Evolutionary conservation across 768 basidiomycete genomes (phyloP).

Genomic region (Suillus ampliporus): DNA sequence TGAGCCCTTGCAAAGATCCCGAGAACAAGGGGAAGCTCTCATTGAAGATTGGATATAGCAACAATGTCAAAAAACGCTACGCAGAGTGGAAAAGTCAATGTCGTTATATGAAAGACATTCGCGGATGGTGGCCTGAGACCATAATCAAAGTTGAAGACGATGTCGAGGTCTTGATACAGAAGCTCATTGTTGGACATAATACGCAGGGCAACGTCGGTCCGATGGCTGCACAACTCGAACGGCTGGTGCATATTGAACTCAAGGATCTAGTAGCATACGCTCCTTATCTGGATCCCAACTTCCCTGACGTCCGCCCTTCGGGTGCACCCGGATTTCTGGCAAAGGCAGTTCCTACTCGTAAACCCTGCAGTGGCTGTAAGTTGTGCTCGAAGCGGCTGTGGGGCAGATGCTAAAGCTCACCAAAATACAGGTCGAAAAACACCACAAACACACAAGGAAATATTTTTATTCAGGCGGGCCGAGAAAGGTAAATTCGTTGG

Average conservation of each 20-base stretch:
- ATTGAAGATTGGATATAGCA: constrained; percentile 80
- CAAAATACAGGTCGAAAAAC: constrained; percentile 48
- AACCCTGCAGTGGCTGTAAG: constrained; percentile 52
- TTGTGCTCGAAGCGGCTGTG: constrained; percentile 28
- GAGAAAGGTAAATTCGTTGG: constrained; percentile 57
- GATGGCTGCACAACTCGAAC: constrained; percentile 75
- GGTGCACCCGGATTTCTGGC: constrained; percentile 20
- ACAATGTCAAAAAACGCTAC: constrained; percentile 72
- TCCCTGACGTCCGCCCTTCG: constrained; percentile 42
- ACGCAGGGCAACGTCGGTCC: constrained; percentile 62
- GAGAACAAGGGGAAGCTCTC: constrained; percentile 49
- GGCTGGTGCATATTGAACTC: constrained; percentile 82
- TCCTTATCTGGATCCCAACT: constrained; percentile 64
- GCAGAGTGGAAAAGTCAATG: constrained; percentile 85
- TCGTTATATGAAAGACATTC: constrained; percentile 69
- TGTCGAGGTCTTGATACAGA: constrained; percentile 41
- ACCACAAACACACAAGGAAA: constrained; percentile 84
- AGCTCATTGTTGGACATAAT: constrained; percentile 72
- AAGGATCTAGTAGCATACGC: constrained; percentile 64
- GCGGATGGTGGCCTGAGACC: constrained; percentile 75
- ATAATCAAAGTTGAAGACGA: constrained; percentile 44
- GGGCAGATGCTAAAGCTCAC: constrained; percentile 4
- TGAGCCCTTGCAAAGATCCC: constrained; percentile 30
- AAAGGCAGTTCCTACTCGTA: constrained; percentile 18
- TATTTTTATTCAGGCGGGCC: constrained; percentile 73